Conservation (phyloP, 2,329 filamentous ascomycete genomes). For the Diplodia intermedia region DNA sequence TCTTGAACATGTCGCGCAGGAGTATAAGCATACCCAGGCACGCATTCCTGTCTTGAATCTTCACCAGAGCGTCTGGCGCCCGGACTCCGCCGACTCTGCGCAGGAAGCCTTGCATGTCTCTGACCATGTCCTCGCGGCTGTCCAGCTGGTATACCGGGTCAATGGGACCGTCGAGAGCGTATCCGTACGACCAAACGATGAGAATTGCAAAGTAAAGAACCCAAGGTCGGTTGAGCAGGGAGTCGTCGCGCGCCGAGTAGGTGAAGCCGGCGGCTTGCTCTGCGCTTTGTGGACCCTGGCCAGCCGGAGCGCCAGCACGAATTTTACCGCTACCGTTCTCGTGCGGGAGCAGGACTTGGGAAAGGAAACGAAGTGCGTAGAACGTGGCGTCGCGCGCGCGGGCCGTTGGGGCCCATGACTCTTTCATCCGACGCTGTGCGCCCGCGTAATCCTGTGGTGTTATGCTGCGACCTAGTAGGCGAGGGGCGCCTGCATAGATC, state of each 20-base stretch:
- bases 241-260: constrained; percentile 87
- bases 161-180: constrained; percentile 82
- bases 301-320: background rate
- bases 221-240: constrained; percentile 90
- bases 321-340: constrained; percentile 47
- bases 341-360: constrained; percentile 76
- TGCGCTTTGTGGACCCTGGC: constrained; percentile 40
- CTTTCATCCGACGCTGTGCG: constrained; percentile 83
- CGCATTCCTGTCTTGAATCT: constrained; percentile 76
- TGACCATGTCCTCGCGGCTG: constrained; percentile 70
- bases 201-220: constrained; percentile 91
- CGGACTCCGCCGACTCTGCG: constrained; percentile 72
- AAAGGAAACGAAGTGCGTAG: constrained; percentile 88
- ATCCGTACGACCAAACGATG: constrained; percentile 95
- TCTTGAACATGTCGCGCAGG: constrained; percentile 79
- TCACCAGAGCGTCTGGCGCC: constrained; percentile 78
- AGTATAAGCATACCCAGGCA: constrained; percentile 83
- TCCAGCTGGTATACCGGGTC: constrained; percentile 59
- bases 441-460: constrained; percentile 80
- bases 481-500: constrained; percentile 87
- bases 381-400: constrained; percentile 89
- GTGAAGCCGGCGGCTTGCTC: constrained; percentile 41
- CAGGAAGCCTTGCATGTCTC: constrained; percentile 82
- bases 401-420: constrained; percentile 86
- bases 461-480: constrained; percentile 84